Percentiles rank a stretch among this genome's conserved stretches.
phyloP scores from a whole-genome alignment of 441 rosid species.

The Macaranga tanarius region DNA sequence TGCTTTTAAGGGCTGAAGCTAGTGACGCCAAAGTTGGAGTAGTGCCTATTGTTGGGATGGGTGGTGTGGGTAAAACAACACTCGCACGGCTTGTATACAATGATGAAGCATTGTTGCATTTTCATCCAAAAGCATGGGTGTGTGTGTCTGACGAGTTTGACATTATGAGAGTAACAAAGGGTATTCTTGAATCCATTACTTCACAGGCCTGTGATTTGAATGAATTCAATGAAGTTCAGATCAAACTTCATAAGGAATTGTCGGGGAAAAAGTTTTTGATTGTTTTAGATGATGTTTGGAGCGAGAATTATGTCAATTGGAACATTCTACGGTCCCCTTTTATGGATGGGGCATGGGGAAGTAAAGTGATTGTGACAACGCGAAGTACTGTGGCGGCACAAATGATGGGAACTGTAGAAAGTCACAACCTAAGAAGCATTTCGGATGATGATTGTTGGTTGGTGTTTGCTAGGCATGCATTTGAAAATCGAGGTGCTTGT shows the following conservation, averaged over 20 bases:
- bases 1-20: neutral
- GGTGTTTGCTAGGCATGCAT: conserved; percentile 11
- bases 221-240: conserved; percentile 17
- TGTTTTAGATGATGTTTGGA: too few relatives aligned
- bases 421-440: neutral
- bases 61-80: conserved; percentile 21
- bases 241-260: neutral
- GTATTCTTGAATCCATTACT: conserved; percentile 8
- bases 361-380: too few relatives aligned
- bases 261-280: too few relatives aligned
- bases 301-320: too few relatives aligned
- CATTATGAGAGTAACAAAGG: conserved; percentile 11
- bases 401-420: neutral
- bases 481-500: neutral
- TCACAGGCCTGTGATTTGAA: neutral
- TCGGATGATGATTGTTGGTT: conserved; percentile 17
- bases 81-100: conserved; percentile 23
- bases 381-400: neutral
- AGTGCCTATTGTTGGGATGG: conserved; percentile 19
- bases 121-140: conserved; percentile 22
- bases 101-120: neutral
- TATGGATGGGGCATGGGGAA: too few relatives aligned
- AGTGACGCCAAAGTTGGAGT: neutral
- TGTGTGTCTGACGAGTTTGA: conserved; percentile 28
- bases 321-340: too few relatives aligned